Conservation (phyloP, 495 filamentous ascomycete species). For the Aspergillus baeticus region DNA sequence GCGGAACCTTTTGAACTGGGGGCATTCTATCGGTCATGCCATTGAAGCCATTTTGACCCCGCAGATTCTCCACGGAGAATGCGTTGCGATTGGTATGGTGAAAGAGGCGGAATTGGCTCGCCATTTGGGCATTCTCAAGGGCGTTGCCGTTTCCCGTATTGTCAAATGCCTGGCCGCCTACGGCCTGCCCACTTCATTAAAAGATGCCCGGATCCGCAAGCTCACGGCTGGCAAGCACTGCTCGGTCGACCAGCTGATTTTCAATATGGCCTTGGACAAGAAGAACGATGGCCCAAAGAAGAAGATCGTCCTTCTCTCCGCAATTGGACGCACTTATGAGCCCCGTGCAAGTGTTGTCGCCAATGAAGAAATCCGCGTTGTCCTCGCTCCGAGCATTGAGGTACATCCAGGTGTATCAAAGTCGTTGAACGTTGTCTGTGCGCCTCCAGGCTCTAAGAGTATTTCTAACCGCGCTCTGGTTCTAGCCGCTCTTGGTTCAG, state of each 20-base stretch:
- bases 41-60: constrained; percentile 94
- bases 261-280: constrained; percentile 97
- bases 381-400: constrained; percentile 76
- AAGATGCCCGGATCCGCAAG: constrained; percentile 80
- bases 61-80: constrained; percentile 92
- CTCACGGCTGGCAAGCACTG: constrained; percentile 86
- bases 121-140: constrained; percentile 82
- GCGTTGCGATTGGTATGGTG: constrained; percentile 96
- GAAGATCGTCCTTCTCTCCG: constrained; percentile 92
- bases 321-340: constrained; percentile 85
- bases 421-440: constrained; percentile 67
- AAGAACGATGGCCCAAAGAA: constrained; percentile 97
- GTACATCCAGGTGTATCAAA: constrained; percentile 67
- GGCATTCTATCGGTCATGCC: constrained; percentile 97
- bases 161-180: constrained; percentile 93
- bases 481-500: constrained; percentile 85
- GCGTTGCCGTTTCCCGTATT: constrained; percentile 83
- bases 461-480: constrained; percentile 95
- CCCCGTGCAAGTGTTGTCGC: constrained; percentile 82
- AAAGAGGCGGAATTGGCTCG: constrained; percentile 93
- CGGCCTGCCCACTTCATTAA: constrained; percentile 80
- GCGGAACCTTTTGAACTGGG: constrained; percentile 94
- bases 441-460: constrained; percentile 94
- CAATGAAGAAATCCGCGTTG: constrained; percentile 79
- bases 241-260: constrained; percentile 81